Base-by-base conservation (phyloP, 2,329 filamentous ascomycete genomes). In the Penicillium sp. region DNA sequence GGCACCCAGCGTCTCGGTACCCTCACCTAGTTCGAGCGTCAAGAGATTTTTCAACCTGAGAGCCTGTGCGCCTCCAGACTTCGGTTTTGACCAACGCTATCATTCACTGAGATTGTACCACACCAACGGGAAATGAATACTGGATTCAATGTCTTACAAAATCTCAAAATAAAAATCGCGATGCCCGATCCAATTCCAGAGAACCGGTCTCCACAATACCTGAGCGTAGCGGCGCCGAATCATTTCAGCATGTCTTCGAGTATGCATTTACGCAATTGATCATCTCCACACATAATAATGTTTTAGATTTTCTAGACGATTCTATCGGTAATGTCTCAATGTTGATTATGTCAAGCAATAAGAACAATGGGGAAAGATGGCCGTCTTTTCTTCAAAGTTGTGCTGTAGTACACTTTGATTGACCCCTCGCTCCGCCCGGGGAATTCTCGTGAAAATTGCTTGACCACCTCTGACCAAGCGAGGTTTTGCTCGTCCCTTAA, bases 321-420 rank as follows among this genome's bases (percentile, higher is more conserved):
- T 43, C 8, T 43, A 27, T 30, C 40, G 40, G 40, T 43, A 43
- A 29, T 29, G 40, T 43, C 40, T 43, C 40, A 43, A 9, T 11
- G 19, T 43, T 43, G 27, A 43, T 43, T 30, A 43, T 43, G 26
- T 43, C 40, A 43, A 30, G 40, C 40, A 30, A 43, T 43, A 43
- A 43, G 40, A 43, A 43, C 40, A 43, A 43, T 43, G 40, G 43
- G 43, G 32, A 23, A 39, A 19, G 52, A 55, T 11, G 42, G 40
- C 23, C 18, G 42, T 34, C 41, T n/a, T 53, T 58, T 59, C 43
- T 36, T 57, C 19, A 53, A 51, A 18, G 14, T 55, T 27, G 53
- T 61, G 51, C 59, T 57, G 53, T 47, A 61, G 54, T 59, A 47
- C 26, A 61, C 59, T 23, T 61, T 51, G 47, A 60, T 50, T 13